Evolutionary conservation across 2,329 filamentous ascomycete genomes (phyloP).

Genomic region (Iodosphaeria phyllophila): DNA sequence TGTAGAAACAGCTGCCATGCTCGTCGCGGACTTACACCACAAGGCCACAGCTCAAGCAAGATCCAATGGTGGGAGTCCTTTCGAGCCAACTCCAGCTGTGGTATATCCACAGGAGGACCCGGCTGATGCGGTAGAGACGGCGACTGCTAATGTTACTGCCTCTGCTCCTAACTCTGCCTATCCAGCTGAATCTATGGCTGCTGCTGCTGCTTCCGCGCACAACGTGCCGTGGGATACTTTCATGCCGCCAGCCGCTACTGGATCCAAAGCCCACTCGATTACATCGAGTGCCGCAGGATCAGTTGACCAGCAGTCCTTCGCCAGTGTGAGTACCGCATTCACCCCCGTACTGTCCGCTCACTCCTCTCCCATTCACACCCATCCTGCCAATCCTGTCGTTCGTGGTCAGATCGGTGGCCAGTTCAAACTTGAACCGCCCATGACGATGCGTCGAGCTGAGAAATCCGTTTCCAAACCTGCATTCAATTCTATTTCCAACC

Average conservation of each 20-base stretch:
- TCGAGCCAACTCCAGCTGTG: slow-evolving; percentile 33
- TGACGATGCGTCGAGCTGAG: no score
- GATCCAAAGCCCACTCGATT: slow-evolving; percentile 61
- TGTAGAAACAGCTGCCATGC: slow-evolving; percentile 92
- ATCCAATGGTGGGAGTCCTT: slow-evolving; percentile 32
- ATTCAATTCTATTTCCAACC: background rate
- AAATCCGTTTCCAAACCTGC: no score
- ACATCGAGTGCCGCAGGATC: slow-evolving; percentile 44
- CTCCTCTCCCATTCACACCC: slow-evolving; percentile 34
- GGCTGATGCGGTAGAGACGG: no score
- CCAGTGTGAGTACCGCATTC: slow-evolving; percentile 28
- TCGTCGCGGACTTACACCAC: slow-evolving; percentile 95
- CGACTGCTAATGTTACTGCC: no score
- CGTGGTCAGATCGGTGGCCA: slow-evolving; percentile 54
- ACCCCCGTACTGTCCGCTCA: slow-evolving; percentile 39
- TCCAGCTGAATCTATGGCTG: slow-evolving; percentile 59
- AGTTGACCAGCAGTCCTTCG: slow-evolving; percentile 49
- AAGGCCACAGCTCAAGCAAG: slow-evolving; percentile 65
- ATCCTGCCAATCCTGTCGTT: slow-evolving; percentile 43
- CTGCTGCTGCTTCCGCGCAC: no score
- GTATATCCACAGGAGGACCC: slow-evolving; percentile 55
- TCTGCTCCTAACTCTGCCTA: slow-evolving; percentile 57
- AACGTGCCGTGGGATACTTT: slow-evolving; percentile 77
- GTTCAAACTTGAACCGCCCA: slow-evolving; percentile 51
- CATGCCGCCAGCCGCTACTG: slow-evolving; percentile 49